Percentiles rank a stretch among this genome's conserved stretches.
phyloP scores from a whole-genome alignment of 805 yeast species.

The Candida nanaspora region DNA sequence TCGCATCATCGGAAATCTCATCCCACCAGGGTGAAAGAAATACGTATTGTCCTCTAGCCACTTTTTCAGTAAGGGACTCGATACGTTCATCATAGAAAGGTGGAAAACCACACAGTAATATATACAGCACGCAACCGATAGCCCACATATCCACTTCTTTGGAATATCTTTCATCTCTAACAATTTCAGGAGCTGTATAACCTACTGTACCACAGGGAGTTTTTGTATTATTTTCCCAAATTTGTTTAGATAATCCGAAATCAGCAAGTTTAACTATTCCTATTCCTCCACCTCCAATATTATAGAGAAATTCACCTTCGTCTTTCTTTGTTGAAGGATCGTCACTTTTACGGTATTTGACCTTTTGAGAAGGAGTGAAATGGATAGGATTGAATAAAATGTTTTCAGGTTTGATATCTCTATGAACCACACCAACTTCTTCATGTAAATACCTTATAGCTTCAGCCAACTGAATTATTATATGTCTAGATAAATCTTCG shows the following conservation, averaged over 20 bases:
- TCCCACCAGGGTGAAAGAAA: conserved; percentile 88
- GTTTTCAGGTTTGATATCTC: conserved; percentile 82
- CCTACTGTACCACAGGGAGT: conserved; percentile 99
- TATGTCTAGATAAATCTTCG: conserved; percentile 66
- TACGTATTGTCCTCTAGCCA: conserved; percentile 71
- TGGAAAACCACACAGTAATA: conserved; percentile 93
- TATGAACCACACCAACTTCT: conserved; percentile 70
- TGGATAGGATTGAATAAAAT: conserved; percentile 58
- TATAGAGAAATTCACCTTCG: conserved; percentile 78
- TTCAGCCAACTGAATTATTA: conserved; percentile 62
- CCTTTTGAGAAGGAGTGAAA: conserved; percentile 31
- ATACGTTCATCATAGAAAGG: conserved; percentile 88
- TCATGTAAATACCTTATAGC: conserved; percentile 67
- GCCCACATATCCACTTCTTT: conserved; percentile 99
- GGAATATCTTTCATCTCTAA: conserved; percentile 85
- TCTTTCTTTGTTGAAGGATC: conserved; percentile 66
- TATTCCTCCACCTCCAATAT: conserved; percentile 88
- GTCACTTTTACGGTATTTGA: conserved; percentile 51
- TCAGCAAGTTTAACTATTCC: conserved; percentile 90
- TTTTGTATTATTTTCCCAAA: conserved; percentile 82
- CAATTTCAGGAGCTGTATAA: conserved; percentile 97
- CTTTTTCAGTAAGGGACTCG: conserved; percentile 67
- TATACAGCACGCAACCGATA: conserved; percentile 90
- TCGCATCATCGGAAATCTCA: conserved; percentile 64
- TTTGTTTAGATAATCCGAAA: conserved; percentile 88